A percentile compares a stretch with the other conserved stretches of the same genome.
Conservation (phyloP, 73 alveolate genomes). For the Uronychia setigera region DNA sequence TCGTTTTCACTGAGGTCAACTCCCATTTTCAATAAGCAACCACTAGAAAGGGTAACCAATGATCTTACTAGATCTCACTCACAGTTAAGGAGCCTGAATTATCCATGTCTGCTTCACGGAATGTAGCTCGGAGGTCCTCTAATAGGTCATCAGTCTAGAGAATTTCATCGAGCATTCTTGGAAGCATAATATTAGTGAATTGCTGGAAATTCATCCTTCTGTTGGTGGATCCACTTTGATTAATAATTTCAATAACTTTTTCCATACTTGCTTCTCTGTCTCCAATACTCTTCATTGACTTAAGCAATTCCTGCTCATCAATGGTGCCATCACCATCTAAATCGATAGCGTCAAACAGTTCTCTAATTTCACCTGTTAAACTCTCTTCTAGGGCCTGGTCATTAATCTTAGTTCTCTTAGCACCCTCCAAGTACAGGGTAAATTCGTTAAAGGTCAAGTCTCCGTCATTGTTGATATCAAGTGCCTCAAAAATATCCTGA, state of each 20-base stretch:
- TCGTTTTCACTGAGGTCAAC: constrained; percentile 47
- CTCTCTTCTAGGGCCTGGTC: constrained; percentile 40
- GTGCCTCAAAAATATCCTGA: constrained; percentile 33
- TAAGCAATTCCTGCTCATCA: constrained; percentile 11
- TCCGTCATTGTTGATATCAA: constrained; percentile 54
- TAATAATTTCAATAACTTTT: constrained; percentile 16
- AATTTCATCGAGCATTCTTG: constrained; percentile 56
- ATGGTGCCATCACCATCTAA: constrained; percentile 33
- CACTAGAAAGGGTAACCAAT: background rate
- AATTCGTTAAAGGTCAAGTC: constrained; percentile 47
- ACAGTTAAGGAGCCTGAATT: constrained; percentile 56
- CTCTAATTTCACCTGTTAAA: constrained; percentile 27
- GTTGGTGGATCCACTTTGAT: constrained; percentile 20
- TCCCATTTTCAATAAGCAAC: constrained; percentile 26
- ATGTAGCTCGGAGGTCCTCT: constrained; percentile 49
- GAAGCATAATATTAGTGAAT: constrained; percentile 44
- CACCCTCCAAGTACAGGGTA: constrained; percentile 60
- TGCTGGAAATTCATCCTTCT: constrained; percentile 22
- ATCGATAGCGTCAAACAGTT: constrained; percentile 36
- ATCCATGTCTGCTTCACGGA: constrained; percentile 59
- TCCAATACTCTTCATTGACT: background rate
- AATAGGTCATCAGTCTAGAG: constrained; percentile 40
- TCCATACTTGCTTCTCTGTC: background rate
- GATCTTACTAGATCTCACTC: constrained; percentile 42
- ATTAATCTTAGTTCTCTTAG: constrained; percentile 9